Conservation (phyloP, 2,329 filamentous ascomycete species). For the Sporothrix curviconia region DNA sequence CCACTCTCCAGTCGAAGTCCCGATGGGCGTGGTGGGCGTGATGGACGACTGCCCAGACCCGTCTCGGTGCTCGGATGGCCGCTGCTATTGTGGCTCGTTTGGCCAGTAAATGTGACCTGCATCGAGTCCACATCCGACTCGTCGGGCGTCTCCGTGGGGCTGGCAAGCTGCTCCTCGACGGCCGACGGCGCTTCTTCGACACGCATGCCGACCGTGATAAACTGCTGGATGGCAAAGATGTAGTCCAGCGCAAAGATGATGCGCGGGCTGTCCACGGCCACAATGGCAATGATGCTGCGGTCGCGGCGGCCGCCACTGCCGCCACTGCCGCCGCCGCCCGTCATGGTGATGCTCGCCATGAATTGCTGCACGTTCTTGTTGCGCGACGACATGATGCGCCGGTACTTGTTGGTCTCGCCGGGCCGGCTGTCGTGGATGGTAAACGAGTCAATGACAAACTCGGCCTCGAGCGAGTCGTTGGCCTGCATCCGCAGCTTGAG, state of each 20-base stretch:
- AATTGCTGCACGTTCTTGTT: slow-evolving; percentile 95
- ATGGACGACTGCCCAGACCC: no score
- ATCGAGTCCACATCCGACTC: slow-evolving; percentile 55
- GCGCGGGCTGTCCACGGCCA: slow-evolving; percentile 89
- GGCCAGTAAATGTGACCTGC: slow-evolving; percentile 38
- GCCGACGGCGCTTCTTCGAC: slow-evolving; percentile 48
- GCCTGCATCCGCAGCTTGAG: slow-evolving; percentile 90
- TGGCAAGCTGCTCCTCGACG: slow-evolving; percentile 41
- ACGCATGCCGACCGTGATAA: slow-evolving; percentile 65
- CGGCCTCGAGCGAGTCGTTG: slow-evolving; percentile 84
- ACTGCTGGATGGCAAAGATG: slow-evolving; percentile 80
- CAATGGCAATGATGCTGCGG: slow-evolving; percentile 76
- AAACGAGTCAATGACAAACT: slow-evolving; percentile 88
- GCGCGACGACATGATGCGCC: slow-evolving; percentile 94
- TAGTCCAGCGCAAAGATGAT: slow-evolving; percentile 96
- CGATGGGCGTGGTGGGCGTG: no score
- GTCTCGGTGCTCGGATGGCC: background rate
- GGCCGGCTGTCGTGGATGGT: slow-evolving; percentile 90
- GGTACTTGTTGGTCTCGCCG: slow-evolving; percentile 87
- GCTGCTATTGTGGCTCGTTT: slow-evolving; percentile 19
- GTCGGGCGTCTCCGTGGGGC: slow-evolving; percentile 49
- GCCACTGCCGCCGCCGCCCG: no score
- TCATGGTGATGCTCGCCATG: slow-evolving; percentile 94
- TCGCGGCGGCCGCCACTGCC: no score
- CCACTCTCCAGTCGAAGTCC: no score